Conservation (phyloP, 441 rosid genomes). For the Brassica hybrid region DNA sequence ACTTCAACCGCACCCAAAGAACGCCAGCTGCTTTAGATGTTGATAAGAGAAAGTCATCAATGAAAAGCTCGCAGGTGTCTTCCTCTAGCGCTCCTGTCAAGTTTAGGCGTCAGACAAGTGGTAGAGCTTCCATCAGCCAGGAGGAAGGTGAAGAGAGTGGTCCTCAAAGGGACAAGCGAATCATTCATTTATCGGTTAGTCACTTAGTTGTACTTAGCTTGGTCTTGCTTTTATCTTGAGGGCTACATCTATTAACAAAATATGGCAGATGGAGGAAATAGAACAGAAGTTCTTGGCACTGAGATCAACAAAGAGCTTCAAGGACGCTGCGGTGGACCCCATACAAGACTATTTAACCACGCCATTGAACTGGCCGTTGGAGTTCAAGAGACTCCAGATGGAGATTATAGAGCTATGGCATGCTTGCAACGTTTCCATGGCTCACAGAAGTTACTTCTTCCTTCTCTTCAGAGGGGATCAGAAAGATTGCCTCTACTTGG, state of each 20-base stretch:
- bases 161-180: conserved; percentile 48
- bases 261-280: conserved; percentile 53
- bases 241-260: neutral
- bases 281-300: conserved; percentile 40
- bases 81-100: conserved; percentile 34
- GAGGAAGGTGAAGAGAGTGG: conserved; percentile 39
- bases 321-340: conserved; percentile 80
- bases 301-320: conserved; percentile 51
- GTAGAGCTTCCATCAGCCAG: conserved; percentile 23
- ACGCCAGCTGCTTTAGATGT: conserved; percentile 30
- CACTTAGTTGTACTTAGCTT: conserved; percentile 26
- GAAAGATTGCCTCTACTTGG: conserved; percentile 85
- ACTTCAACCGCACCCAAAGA: conserved; percentile 25
- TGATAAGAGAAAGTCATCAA: conserved; percentile 41
- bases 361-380: conserved; percentile 52
- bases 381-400: conserved; percentile 63
- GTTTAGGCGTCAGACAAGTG: conserved; percentile 47
- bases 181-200: conserved; percentile 54
- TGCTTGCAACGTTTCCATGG: conserved; percentile 66
- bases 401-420: conserved; percentile 83
- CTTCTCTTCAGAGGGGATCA: conserved; percentile 76
- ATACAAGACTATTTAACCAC: conserved; percentile 46
- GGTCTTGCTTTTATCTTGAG: conserved; percentile 18
- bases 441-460: conserved; percentile 84
- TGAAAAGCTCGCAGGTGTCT: conserved; percentile 49